Evolutionary conservation across 2,329 filamentous ascomycete species (phyloP).

Genomic region (Trichoderma guizhouense): DNA sequence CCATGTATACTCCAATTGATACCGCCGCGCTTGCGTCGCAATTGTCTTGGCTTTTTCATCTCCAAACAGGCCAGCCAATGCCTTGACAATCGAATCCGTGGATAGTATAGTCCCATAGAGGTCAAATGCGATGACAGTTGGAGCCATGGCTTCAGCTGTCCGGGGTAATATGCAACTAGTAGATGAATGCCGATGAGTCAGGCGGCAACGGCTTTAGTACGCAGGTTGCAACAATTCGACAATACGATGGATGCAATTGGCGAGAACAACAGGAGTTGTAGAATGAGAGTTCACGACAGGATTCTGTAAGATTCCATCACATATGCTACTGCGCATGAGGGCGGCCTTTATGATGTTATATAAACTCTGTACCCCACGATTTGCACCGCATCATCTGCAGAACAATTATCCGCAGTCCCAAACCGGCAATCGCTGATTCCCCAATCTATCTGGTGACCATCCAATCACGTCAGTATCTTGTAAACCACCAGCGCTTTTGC

Average conservation of each 20-base stretch:
- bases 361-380: not conserved
- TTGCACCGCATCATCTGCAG: not conserved
- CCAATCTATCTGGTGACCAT: not conserved
- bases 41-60: slow-evolving; percentile 54
- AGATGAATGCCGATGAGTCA: slow-evolving; percentile 18
- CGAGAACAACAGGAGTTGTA: not conserved
- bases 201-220: not conserved
- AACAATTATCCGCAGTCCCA: slow-evolving; percentile 7
- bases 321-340: not conserved
- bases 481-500: not conserved
- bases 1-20: slow-evolving; percentile 77
- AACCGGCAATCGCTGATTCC: not conserved
- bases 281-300: not conserved
- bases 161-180: not conserved
- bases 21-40: slow-evolving; percentile 61
- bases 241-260: not conserved
- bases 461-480: slow-evolving; percentile 16
- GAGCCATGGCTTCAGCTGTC: slow-evolving; percentile 23
- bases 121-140: slow-evolving; percentile 64
- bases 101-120: slow-evolving; percentile 73
- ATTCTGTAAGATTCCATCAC: slow-evolving; percentile 5
- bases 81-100: slow-evolving; percentile 62
- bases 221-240: not conserved
- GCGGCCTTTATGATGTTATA: not conserved
- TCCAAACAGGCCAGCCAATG: slow-evolving; percentile 56